These are phyloP conservation scores for Cucumis melo DNA, from an alignment of 306 rosid genomes.

Conservation along the genomic window DNA sequence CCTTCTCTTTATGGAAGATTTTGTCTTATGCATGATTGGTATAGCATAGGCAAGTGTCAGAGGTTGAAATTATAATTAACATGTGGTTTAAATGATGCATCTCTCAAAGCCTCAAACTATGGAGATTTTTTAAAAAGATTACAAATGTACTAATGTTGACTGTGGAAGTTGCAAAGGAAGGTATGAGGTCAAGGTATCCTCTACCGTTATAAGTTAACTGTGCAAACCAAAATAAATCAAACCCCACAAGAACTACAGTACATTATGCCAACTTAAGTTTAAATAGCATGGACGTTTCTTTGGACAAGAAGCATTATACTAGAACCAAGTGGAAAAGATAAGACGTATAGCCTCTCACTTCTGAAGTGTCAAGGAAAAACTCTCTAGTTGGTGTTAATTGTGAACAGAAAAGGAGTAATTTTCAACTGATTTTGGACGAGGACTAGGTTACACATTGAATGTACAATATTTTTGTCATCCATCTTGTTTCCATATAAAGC, in stretches of 20 bases:
- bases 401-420: not conserved
- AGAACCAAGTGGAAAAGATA: not conserved
- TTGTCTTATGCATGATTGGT: not conserved
- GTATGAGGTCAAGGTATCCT: not conserved
- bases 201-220: not conserved
- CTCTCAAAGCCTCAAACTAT: not conserved
- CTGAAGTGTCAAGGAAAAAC: not conserved
- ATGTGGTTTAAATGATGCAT: not conserved
- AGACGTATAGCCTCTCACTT: not conserved
- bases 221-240: not conserved
- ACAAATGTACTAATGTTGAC: not conserved
- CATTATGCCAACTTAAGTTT: not conserved
- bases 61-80: not conserved
- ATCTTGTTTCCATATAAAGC: not conserved
- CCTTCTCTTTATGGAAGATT: not conserved
- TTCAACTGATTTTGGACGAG: not conserved
- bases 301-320: not conserved
- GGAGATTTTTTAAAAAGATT: not conserved
- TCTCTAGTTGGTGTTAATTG: not conserved
- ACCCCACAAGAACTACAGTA: not conserved
- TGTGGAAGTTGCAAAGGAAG: not conserved
- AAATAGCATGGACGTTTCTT: not conserved
- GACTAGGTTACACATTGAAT: not conserved
- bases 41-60: not conserved
- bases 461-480: not conserved